These are phyloP conservation scores for Leonotis leonurus DNA, from an alignment of 257 asterid genomes.

Conservation along the genomic window DNA sequence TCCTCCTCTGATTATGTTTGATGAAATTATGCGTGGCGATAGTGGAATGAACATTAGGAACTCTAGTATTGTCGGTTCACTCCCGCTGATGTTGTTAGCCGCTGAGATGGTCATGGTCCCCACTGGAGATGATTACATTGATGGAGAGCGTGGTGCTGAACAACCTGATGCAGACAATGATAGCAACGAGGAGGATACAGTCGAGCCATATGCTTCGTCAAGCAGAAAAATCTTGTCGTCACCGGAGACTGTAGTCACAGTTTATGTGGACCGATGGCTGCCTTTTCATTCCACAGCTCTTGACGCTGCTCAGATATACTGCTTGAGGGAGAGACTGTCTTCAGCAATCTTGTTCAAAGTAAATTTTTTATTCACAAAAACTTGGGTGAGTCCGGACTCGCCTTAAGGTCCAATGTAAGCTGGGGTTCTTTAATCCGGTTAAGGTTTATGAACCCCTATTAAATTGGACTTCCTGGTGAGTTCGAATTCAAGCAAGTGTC, in stretches of 20 bases:
- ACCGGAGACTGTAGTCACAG: constrained; percentile 61
- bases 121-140: constrained; percentile 31
- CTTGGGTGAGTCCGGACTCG: too few relatives aligned
- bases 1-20: constrained; percentile 54
- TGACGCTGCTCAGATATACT: constrained; percentile 88
- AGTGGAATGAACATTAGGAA: constrained; percentile 59
- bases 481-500: too few relatives aligned
- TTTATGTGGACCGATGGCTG: constrained; percentile 72
- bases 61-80: constrained; percentile 63
- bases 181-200: constrained; percentile 24
- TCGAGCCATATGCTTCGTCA: constrained; percentile 8
- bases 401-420: too few relatives aligned
- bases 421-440: too few relatives aligned
- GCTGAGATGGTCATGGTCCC: constrained; percentile 78
- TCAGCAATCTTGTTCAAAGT: constrained; percentile 72
- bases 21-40: constrained; percentile 86
- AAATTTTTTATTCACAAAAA: not conserved
- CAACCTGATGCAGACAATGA: constrained; percentile 32
- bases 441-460: too few relatives aligned
- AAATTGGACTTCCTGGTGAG: too few relatives aligned
- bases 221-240: constrained; percentile 55
- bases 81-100: constrained; percentile 67
- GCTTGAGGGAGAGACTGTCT: constrained; percentile 79
- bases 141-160: constrained; percentile 37
- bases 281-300: constrained; percentile 67